These are phyloP conservation scores for Aureobasidium sp. DNA, from an alignment of 2,329 filamentous ascomycete species.

Conservation along the genomic window DNA sequence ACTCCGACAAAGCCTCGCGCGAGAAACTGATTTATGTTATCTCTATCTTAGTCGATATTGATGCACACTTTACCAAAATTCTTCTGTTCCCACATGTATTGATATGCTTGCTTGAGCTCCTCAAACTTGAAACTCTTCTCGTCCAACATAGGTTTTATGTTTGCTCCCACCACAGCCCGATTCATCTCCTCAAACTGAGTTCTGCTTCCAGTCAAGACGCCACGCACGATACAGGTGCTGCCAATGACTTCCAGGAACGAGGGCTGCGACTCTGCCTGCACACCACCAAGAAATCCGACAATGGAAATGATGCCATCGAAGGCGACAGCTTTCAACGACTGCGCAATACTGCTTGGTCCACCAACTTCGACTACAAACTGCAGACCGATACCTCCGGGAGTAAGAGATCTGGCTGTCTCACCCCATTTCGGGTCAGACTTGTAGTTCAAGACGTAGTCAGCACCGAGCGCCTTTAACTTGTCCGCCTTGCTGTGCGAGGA, in stretches of 20 bases:
- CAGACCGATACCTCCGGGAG: constrained; percentile 46
- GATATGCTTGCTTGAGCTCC: constrained; percentile 45
- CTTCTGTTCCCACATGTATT: constrained; percentile 41
- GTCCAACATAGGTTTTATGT: constrained; percentile 55
- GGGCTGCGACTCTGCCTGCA: constrained; percentile 39
- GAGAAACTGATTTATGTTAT: no score
- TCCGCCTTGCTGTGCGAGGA: constrained; percentile 45
- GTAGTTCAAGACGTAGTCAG: constrained; percentile 53
- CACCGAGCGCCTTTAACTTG: constrained; percentile 45
- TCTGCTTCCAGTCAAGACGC: constrained; percentile 50
- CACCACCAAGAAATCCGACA: constrained; percentile 51
- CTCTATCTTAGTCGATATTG: constrained; percentile 32
- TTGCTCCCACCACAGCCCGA: constrained; percentile 49
- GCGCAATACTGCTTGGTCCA: constrained; percentile 52
- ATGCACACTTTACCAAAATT: constrained; percentile 39
- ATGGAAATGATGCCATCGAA: constrained; percentile 50
- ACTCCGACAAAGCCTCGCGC: no score
- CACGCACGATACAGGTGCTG: constrained; percentile 49
- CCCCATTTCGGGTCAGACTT: constrained; percentile 47
- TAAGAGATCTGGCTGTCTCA: constrained; percentile 44
- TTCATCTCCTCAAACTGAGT: constrained; percentile 54
- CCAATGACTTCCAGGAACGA: constrained; percentile 45
- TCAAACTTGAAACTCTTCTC: constrained; percentile 49
- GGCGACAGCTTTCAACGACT: constrained; percentile 38
- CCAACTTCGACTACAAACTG: constrained; percentile 60